phyloP scores from a whole-genome alignment of 805 yeast genomes.

The Saccharomycopsis sp. region DNA sequence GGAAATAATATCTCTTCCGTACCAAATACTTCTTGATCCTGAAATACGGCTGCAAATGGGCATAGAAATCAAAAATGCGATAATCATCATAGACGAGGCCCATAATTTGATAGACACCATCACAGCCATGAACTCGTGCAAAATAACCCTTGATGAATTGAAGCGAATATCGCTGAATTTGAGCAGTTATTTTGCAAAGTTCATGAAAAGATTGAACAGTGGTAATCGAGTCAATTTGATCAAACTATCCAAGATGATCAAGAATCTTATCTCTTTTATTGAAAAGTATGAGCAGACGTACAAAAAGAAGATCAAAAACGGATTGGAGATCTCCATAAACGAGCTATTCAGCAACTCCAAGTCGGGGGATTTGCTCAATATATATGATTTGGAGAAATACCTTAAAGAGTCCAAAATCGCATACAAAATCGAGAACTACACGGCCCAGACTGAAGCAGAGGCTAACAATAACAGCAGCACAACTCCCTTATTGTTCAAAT shows the following conservation, averaged over 20 bases:
- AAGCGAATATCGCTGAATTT: conserved; percentile 40
- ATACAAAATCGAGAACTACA: conserved; percentile 71
- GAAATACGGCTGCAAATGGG: conserved; percentile 53
- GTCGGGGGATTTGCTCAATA: conserved; percentile 65
- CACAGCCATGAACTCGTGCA: conserved; percentile 57
- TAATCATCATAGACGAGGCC: conserved; percentile 86
- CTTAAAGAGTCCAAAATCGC: conserved; percentile 68
- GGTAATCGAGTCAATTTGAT: conserved; percentile 64
- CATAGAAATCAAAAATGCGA: conserved; percentile 51
- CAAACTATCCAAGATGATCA: conserved; percentile 54
- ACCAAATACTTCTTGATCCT: conserved; percentile 60
- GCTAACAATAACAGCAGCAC: conserved; percentile 22
- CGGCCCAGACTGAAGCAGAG: conserved; percentile 30
- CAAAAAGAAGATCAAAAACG: conserved; percentile 36
- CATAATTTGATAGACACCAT: conserved; percentile 81
- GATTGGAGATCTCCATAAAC: conserved; percentile 42
- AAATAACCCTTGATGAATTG: conserved; percentile 47
- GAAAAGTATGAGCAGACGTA: conserved; percentile 21
- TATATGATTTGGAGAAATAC: conserved; percentile 60
- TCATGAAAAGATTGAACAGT: conserved; percentile 57
- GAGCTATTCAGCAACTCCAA: conserved; percentile 49
- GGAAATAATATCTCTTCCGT: conserved; percentile 80
- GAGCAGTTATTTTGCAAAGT: conserved; percentile 49
- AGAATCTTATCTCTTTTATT: conserved; percentile 44
- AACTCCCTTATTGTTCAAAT: conserved; percentile 56